These are phyloP conservation scores for Pneumocystis carinii DNA, from an alignment of 1,139 yeast species.

Conservation along the genomic window DNA sequence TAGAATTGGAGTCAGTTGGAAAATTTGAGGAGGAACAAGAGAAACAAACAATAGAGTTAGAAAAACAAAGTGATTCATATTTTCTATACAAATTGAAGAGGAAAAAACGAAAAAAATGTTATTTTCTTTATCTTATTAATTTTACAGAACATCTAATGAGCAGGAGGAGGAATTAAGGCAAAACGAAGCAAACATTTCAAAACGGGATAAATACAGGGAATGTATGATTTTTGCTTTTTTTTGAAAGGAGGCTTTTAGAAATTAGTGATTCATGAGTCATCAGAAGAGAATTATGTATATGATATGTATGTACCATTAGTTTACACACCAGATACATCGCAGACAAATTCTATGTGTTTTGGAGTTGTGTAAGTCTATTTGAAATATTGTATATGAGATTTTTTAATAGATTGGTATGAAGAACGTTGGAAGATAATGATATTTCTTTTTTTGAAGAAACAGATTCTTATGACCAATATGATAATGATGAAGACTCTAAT, in stretches of 20 bases:
- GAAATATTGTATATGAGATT: neutral
- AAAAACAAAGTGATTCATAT: neutral
- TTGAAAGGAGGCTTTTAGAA: neutral
- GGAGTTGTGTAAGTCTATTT: neutral
- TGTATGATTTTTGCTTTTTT: neutral
- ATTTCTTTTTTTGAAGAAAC: neutral
- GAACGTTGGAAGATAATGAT: neutral
- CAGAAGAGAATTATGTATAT: neutral
- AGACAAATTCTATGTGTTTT: neutral
- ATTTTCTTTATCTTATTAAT: neutral
- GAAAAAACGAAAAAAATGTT: neutral
- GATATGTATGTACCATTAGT: neutral
- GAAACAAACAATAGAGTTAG: neutral
- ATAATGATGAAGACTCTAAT: constrained; percentile 62
- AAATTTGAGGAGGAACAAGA: neutral
- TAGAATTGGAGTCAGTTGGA: neutral
- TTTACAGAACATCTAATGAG: neutral
- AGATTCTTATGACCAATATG: neutral
- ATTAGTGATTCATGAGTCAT: neutral
- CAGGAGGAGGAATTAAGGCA: neutral
- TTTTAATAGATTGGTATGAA: neutral
- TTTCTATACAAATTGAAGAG: neutral
- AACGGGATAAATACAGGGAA: neutral
- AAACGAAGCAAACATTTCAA: neutral
- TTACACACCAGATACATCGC: neutral